These are phyloP conservation scores for Colletotrichum sp. DNA, from an alignment of 2,329 filamentous ascomycete species.

Conservation along the genomic window DNA sequence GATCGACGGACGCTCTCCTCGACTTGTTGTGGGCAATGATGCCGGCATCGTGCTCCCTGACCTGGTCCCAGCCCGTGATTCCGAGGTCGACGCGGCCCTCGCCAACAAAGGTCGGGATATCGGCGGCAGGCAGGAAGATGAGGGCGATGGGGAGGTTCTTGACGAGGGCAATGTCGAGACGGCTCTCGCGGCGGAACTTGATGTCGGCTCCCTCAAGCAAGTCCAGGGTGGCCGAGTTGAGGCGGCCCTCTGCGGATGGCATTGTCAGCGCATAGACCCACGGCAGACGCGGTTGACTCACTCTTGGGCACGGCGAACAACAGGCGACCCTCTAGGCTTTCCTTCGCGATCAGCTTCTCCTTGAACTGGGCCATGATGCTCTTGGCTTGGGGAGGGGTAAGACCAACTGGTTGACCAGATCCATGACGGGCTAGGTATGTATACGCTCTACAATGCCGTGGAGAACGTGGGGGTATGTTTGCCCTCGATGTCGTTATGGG, in stretches of 20 bases:
- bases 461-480: not conserved
- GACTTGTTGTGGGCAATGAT: conserved; percentile 54
- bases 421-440: conserved; percentile 40
- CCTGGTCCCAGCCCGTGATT: conserved; percentile 93
- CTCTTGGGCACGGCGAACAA: conserved; percentile 99
- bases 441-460: not conserved
- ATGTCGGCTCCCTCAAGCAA: conserved; percentile 94
- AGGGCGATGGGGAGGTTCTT: conserved; percentile 96
- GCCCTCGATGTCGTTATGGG: not conserved
- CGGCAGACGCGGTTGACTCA: conserved; percentile 52
- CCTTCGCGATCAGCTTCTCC: conserved; percentile 17
- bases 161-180: conserved; percentile 95
- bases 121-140: conserved; percentile 94
- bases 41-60: conserved; percentile 83
- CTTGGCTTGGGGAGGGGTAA: not conserved
- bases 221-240: conserved; percentile 87
- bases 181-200: conserved; percentile 92
- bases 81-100: conserved; percentile 93
- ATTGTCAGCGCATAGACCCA: conserved; percentile 23
- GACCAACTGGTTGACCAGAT: conserved; percentile 60
- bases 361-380: conserved; percentile 10
- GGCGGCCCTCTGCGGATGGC: conserved; percentile 76
- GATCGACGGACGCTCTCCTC: conserved; percentile 51
- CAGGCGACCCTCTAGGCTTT: conserved; percentile 86
- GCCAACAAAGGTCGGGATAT: conserved; percentile 97